Percentiles rank a stretch among this genome's conserved stretches.
Conservation (phyloP, 2,329 filamentous ascomycete species). For the Nothopassalora personata region DNA sequence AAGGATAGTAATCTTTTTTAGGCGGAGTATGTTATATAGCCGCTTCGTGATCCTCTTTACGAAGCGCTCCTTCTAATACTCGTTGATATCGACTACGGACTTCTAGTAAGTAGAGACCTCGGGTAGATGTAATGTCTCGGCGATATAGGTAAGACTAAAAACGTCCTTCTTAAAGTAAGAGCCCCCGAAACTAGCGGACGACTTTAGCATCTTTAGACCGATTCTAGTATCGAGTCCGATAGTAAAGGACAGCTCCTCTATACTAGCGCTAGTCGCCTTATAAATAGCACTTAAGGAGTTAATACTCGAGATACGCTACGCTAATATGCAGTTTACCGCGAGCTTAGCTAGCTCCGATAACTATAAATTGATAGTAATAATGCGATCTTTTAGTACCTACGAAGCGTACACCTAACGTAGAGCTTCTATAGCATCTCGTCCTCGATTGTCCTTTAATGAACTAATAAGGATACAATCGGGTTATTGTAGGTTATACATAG, state of each 20-base stretch:
- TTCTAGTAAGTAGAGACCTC: slow-evolving; percentile 74
- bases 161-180: slow-evolving; percentile 81
- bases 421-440: slow-evolving; percentile 56
- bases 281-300: slow-evolving; percentile 75
- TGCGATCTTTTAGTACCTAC: slow-evolving; percentile 64
- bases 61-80: slow-evolving; percentile 67
- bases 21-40: slow-evolving; percentile 62
- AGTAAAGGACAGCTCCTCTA: slow-evolving; percentile 64
- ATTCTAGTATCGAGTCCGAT: slow-evolving; percentile 65
- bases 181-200: slow-evolving; percentile 72
- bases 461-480: slow-evolving; percentile 74
- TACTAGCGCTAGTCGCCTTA: slow-evolving; percentile 67
- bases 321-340: slow-evolving; percentile 73
- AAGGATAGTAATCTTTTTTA: slow-evolving; percentile 66
- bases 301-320: slow-evolving; percentile 74
- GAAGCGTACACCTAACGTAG: slow-evolving; percentile 62
- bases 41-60: slow-evolving; percentile 59
- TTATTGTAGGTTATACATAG: slow-evolving; percentile 62
- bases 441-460: slow-evolving; percentile 55
- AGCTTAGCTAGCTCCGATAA: slow-evolving; percentile 76
- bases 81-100: slow-evolving; percentile 69
- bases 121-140: slow-evolving; percentile 61
- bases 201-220: slow-evolving; percentile 66
- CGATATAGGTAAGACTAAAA: slow-evolving; percentile 66
- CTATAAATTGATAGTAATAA: slow-evolving; percentile 69